Evolutionary conservation across 2,329 filamentous ascomycete genomes (phyloP).

Genomic region (Chaetomiaceae sp.): DNA sequence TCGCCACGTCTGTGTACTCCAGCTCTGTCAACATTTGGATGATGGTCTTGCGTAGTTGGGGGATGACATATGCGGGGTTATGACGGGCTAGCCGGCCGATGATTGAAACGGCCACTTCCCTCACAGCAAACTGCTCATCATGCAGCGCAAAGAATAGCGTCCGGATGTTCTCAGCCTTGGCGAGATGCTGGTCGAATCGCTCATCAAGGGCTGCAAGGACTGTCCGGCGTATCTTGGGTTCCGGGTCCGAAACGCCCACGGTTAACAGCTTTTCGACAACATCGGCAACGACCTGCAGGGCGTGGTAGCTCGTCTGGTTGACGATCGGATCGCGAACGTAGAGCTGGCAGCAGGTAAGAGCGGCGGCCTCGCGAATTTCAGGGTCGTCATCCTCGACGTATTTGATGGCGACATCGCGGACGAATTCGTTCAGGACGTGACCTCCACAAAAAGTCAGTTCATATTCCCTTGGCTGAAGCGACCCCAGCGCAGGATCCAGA

Average conservation of each 20-base stretch:
- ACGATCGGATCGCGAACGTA: slow-evolving; percentile 97
- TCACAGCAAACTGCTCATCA: slow-evolving; percentile 86
- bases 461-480: neutral
- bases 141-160: slow-evolving; percentile 94
- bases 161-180: slow-evolving; percentile 94
- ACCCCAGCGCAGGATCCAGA: neutral
- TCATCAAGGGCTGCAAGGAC: slow-evolving; percentile 86
- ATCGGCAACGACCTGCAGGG: slow-evolving; percentile 93
- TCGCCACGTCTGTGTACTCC: slow-evolving; percentile 88
- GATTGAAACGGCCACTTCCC: slow-evolving; percentile 92
- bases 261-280: slow-evolving; percentile 96
- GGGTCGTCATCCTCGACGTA: slow-evolving; percentile 96
- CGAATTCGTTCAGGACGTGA: slow-evolving; percentile 95
- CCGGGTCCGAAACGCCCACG: slow-evolving; percentile 87
- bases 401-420: slow-evolving; percentile 94
- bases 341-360: slow-evolving; percentile 94
- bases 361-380: slow-evolving; percentile 88
- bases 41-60: slow-evolving; percentile 86
- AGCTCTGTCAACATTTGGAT: slow-evolving; percentile 95
- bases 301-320: slow-evolving; percentile 94
- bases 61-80: slow-evolving; percentile 97
- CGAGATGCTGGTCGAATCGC: slow-evolving; percentile 93
- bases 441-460: slow-evolving; percentile 37
- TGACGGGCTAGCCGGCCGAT: slow-evolving; percentile 87
- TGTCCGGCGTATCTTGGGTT: slow-evolving; percentile 81